Base-by-base conservation (phyloP, 495 filamentous ascomycete species). In the Aspergillus cavernicola region DNA sequence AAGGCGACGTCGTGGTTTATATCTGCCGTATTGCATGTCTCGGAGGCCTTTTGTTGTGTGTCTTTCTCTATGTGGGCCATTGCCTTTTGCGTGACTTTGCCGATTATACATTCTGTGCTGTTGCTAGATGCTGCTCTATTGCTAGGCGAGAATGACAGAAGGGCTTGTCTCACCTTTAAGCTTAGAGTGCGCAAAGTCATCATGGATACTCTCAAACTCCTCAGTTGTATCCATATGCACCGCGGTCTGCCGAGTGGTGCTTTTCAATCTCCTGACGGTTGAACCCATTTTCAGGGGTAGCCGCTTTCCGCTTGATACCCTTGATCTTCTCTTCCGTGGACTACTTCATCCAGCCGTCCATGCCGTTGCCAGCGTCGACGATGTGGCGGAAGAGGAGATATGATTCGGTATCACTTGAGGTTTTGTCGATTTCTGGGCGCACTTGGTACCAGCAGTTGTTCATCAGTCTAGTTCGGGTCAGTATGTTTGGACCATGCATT, bases 171-270 rank as follows among this genome's bases (percentile, higher is more conserved):
- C 18, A 67, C 64, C 52, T 47, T 65, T 55, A 16, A 69, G 53
- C 49, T 67, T 62, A 18, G 63, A 36, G 16, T 72, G 53, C 0
- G 69, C 69, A 52, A 40, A 66, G 7, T 58, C 64, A 50, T 70
- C 67, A 48, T 72, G 69, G 8, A 72, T 61, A 37, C 53, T 56
- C 22, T 58, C 56, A 55, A 68, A 72, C 40, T 70, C 65, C 15
- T 67, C 62, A 7, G 53, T 66, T 4, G 69, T 70, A 18, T 63
- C 58, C 10, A 53, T 38, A 47, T 66, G 62, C 6, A 68, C 66
- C 92, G 61, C 93, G 87, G 44, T 82, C 75, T 6, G 73, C 72
- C 12, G 82, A 87, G 59, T 79, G 71, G 59, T 95, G 90, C 23
- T 66, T 78, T 15, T 60, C 53, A 29, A 96, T 82, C 62, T 96